Evolutionary conservation across 108 stramenopile species (phyloP), one percentile per base, ranked within the genome.

Genomic region (Nannochloropsis salina): DNA sequence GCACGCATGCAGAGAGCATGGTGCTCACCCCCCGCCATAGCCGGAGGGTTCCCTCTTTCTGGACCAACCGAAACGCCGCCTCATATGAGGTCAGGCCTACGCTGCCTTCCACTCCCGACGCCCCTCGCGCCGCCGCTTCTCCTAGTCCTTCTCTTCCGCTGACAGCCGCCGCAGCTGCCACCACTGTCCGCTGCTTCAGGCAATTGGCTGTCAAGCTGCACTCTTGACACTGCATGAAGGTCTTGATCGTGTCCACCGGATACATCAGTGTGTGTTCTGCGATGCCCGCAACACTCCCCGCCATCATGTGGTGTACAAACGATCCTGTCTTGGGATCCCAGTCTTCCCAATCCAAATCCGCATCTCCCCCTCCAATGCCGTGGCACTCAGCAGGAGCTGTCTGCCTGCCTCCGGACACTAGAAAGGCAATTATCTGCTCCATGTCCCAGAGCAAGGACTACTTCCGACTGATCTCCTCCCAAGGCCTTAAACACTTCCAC

Each of bases 321-420:
- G 95, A 94, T 2, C 85, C 91, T 20, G 96, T 93, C 9, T 80
- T 61, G 8, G 92, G 91, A 82, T 97, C 96, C 97, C 97, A 99
- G 92, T 99, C 98, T 92, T 99, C 97, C 96, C 96, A 97, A 82
- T 99, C 98, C 41, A 96, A 92, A 47, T 96, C 94, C 11, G 93
- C 93, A 40, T 74, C 61, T n/a, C 61, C n/a, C 15, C 61, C 61
- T 74, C 61, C 61, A 74, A 74, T 74, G 43, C 43, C 82, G 31
- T 79, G 61, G 8, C 61, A 74, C n/a, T 74, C 61, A n/a, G 61
- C 81, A 82, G 81, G 41, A 5, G 81, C 81, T 5, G 81, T 22
- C 12, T 22, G 6, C 31, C 5, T 82, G 5, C 81, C 41, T 18
- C 81, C 22, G 18, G 42, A 82, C 5, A n/a, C 61, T n/a, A 74